A percentile compares a stretch with the other conserved stretches of the same genome.
These are phyloP conservation scores for Fusarium caatingaense DNA, from an alignment of 2,329 filamentous ascomycete species.

Conservation along the genomic window DNA sequence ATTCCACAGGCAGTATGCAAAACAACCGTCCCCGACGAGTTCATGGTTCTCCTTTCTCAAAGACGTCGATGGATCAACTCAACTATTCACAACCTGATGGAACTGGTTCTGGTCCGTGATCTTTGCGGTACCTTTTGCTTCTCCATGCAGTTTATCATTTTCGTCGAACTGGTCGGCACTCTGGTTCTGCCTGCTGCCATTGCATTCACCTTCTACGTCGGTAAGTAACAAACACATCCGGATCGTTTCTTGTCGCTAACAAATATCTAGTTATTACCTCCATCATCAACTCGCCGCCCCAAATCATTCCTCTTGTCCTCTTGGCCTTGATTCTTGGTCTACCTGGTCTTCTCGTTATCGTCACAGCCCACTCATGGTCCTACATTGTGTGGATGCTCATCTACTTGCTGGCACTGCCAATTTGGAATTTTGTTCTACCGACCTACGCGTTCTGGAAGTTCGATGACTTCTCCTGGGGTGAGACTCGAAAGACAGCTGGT, in stretches of 20 bases:
- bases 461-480: slow-evolving; percentile 99
- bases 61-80: slow-evolving; percentile 99
- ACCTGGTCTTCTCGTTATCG: slow-evolving; percentile 88
- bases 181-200: slow-evolving; percentile 96
- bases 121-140: slow-evolving; percentile 99
- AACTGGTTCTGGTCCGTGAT: slow-evolving; percentile 93
- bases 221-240: slow-evolving; percentile 64
- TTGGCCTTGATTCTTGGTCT: slow-evolving; percentile 92
- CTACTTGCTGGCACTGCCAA: slow-evolving; percentile 89
- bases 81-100: slow-evolving; percentile 98
- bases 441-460: slow-evolving; percentile 99
- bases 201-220: slow-evolving; percentile 94
- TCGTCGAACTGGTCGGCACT: slow-evolving; percentile 93
- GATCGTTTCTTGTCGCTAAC: slow-evolving; percentile 11
- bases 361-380: slow-evolving; percentile 91
- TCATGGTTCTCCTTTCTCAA: slow-evolving; percentile 92
- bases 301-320: slow-evolving; percentile 90
- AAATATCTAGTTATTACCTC: slow-evolving; percentile 77
- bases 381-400: slow-evolving; percentile 98
- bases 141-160: slow-evolving; percentile 99
- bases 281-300: slow-evolving; percentile 79
- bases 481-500: slow-evolving; percentile 93
- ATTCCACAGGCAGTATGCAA: slow-evolving; percentile 99
- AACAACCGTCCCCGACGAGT: slow-evolving; percentile 93
- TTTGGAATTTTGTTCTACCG: slow-evolving; percentile 98